Percentiles rank a stretch among this genome's conserved stretches.
Evolutionary conservation across 2,329 filamentous ascomycete species (phyloP).

Genomic region (Ophiostoma novo-ulmi): DNA sequence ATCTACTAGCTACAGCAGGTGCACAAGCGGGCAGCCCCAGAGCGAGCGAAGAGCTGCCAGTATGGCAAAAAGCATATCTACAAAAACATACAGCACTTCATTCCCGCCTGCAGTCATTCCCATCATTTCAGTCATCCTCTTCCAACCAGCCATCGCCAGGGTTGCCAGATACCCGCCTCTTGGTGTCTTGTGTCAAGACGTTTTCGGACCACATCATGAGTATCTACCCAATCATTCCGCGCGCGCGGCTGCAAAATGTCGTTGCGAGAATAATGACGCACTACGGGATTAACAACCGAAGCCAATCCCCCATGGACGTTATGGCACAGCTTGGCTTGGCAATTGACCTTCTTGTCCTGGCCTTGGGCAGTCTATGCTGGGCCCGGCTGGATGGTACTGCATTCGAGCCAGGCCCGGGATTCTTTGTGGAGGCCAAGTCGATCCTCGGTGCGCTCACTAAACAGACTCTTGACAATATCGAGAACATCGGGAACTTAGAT

Average conservation of each 20-base stretch:
- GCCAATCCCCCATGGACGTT: not conserved
- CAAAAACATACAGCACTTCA: not conserved
- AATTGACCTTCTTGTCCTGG: slow-evolving; percentile 25
- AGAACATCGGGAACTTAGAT: not conserved
- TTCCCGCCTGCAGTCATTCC: not conserved
- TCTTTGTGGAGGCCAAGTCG: slow-evolving; percentile 15
- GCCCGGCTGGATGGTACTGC: slow-evolving; percentile 20
- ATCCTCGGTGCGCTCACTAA: not conserved
- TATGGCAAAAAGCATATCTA: not conserved
- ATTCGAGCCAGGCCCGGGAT: slow-evolving; percentile 19
- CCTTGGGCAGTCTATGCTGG: slow-evolving; percentile 25
- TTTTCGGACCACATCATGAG: slow-evolving; percentile 23
- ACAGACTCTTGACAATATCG: not conserved
- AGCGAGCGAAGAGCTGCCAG: not conserved
- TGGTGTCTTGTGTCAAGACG: slow-evolving; percentile 15
- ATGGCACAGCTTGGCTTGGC: slow-evolving; percentile 6
- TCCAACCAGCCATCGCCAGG: not conserved
- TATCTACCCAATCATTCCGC: slow-evolving; percentile 23
- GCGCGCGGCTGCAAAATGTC: slow-evolving; percentile 7
- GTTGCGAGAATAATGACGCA: slow-evolving; percentile 8
- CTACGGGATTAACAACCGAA: not conserved
- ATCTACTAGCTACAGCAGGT: not conserved
- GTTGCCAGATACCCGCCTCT: not conserved
- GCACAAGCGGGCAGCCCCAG: not conserved
- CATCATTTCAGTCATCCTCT: not conserved